Evolutionary conservation across 345 rosid genomes (phyloP).

Genomic region (Moringa oleifera): DNA sequence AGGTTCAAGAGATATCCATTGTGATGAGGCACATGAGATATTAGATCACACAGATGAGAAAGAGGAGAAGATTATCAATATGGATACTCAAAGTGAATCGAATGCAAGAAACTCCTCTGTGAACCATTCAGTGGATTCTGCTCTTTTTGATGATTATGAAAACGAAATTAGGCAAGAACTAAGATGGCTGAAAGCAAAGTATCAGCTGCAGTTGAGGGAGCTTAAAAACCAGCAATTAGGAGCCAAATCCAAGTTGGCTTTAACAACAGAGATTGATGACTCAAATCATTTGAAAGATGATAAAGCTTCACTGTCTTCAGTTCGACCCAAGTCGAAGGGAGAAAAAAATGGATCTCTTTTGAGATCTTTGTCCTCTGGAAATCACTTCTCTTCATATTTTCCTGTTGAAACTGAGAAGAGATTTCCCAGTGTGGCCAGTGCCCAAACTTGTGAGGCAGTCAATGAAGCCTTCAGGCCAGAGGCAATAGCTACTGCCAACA

Average conservation of each 20-base stretch:
- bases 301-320: constrained; percentile 11
- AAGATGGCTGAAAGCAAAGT: constrained; percentile 91
- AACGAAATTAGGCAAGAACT: constrained; percentile 75
- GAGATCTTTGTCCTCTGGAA: constrained; percentile 10
- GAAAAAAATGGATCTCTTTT: constrained; percentile 7
- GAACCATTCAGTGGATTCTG: constrained; percentile 15
- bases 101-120: constrained; percentile 22
- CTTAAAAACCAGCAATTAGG: constrained; percentile 44
- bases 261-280: constrained; percentile 13
- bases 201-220: constrained; percentile 55
- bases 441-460: constrained; percentile 17
- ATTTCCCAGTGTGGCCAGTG: constrained; percentile 12
- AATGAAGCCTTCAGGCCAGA: constrained; percentile 22
- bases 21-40: constrained; percentile 27
- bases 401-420: constrained; percentile 17
- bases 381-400: constrained; percentile 8
- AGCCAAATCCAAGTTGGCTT: constrained; percentile 18
- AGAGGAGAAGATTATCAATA: constrained; percentile 36
- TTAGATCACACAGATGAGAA: constrained; percentile 11
- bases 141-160: constrained; percentile 45
- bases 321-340: constrained; percentile 11
- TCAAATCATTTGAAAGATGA: constrained; percentile 7
- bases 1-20: constrained; percentile 39
- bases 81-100: constrained; percentile 26
- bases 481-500: constrained; percentile 27